Evolutionary conservation across 140 eudicot genomes (phyloP).

Genomic region (Ambrosia hybrid): DNA sequence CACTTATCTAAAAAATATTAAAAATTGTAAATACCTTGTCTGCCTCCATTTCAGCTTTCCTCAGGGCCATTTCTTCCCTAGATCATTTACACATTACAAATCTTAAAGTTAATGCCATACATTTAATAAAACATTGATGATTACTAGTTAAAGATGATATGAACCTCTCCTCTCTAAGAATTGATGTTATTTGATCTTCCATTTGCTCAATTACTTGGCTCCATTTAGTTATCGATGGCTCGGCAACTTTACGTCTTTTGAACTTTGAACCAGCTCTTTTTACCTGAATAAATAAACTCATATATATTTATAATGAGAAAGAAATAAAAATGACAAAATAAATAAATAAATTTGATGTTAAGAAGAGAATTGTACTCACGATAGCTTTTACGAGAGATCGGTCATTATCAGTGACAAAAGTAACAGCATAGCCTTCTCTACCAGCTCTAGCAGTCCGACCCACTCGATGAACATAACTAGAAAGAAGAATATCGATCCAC

Average conservation of each 20-base stretch:
- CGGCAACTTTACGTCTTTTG: constrained; percentile 84
- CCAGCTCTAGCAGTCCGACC: constrained; percentile 99
- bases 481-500: not conserved
- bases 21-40: constrained; percentile 53
- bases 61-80: constrained; percentile 92
- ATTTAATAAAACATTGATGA: not conserved
- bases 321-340: not conserved
- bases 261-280: constrained; percentile 90
- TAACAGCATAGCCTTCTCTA: constrained; percentile 87
- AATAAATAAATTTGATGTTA: not conserved
- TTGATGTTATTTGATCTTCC: constrained; percentile 76
- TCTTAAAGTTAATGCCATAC: not conserved
- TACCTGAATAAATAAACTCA: constrained; percentile 38
- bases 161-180: constrained; percentile 92
- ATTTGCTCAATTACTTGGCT: constrained; percentile 71
- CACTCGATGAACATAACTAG: constrained; percentile 95
- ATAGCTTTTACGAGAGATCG: constrained; percentile 85
- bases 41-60: constrained; percentile 98
- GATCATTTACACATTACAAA: constrained; percentile 16
- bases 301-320: not conserved
- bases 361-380: constrained; percentile 44
- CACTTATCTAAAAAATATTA: not conserved
- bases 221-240: constrained; percentile 82
- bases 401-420: constrained; percentile 92
- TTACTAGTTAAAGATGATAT: constrained; percentile 2